Evolutionary conservation across 345 rosid genomes (phyloP).

Genomic region (Brassica incana): DNA sequence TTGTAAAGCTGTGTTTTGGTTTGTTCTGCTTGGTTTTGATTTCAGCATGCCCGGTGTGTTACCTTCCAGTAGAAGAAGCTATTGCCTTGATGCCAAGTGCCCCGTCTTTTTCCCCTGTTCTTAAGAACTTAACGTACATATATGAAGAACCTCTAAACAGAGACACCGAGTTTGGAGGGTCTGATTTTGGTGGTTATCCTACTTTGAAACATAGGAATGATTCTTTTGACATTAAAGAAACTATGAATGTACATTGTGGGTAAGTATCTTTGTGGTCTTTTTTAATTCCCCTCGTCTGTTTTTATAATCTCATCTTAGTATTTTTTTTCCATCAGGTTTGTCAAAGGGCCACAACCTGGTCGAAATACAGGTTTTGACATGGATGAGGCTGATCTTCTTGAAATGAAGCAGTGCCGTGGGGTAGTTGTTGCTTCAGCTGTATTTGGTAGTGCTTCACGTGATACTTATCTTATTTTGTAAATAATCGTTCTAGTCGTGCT

Average conservation of each 20-base stretch:
- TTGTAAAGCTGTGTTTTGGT: constrained; percentile 18
- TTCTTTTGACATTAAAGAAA: constrained; percentile 79
- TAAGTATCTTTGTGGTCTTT: constrained; percentile 41
- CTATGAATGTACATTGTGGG: constrained; percentile 95
- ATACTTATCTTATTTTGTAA: neutral
- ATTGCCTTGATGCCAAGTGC: constrained; percentile 77
- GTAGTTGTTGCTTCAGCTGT: constrained; percentile 96
- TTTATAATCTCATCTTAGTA: neutral
- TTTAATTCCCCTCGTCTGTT: neutral
- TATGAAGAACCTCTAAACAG: constrained; percentile 62
- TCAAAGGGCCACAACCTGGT: constrained; percentile 83
- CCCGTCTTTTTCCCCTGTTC: constrained; percentile 80
- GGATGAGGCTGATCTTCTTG: constrained; percentile 74
- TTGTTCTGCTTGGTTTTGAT: constrained; percentile 33
- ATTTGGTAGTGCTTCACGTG: constrained; percentile 61
- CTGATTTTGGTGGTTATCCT: constrained; percentile 97
- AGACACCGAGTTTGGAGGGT: constrained; percentile 88
- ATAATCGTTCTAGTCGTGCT: neutral
- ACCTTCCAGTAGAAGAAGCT: constrained; percentile 96
- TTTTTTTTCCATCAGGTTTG: constrained; percentile 57
- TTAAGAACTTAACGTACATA: constrained; percentile 72
- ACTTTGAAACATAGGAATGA: constrained; percentile 76
- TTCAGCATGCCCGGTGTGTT: constrained; percentile 98
- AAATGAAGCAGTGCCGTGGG: constrained; percentile 86
- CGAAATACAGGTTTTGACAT: constrained; percentile 83